Percentiles rank a stretch among this genome's conserved stretches.
Conservation (phyloP, 2,329 filamentous ascomycete genomes). For the Alternaria atra region DNA sequence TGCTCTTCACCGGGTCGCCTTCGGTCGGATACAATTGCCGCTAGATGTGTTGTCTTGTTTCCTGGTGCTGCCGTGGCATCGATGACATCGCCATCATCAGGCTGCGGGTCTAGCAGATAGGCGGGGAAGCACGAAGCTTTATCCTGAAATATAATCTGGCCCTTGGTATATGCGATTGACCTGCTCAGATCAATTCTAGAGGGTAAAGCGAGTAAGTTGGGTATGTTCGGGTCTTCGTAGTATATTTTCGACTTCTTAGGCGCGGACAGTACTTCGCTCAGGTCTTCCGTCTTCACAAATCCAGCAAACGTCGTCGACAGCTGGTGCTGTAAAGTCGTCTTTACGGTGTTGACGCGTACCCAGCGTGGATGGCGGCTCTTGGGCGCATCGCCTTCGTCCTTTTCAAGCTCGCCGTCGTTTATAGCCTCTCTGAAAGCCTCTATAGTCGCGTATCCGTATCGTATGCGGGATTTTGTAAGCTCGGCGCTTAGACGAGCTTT, state of each 20-base stretch:
- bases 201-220: conserved; percentile 82
- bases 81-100: conserved; percentile 78
- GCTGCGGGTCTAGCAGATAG: conserved; percentile 76
- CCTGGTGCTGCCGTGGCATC: conserved; percentile 95
- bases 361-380: conserved; percentile 77
- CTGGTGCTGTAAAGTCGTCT: conserved; percentile 74
- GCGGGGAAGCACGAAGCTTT: conserved; percentile 98
- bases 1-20: conserved; percentile 38
- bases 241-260: conserved; percentile 60
- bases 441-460: conserved; percentile 73
- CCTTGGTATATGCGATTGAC: conserved; percentile 75
- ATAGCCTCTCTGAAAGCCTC: conserved; percentile 71
- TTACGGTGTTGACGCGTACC: conserved; percentile 86
- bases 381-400: conserved; percentile 51
- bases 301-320: conserved; percentile 76
- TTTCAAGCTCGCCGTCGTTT: conserved; percentile 52
- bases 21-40: conserved; percentile 70
- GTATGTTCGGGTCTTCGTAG: conserved; percentile 81
- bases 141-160: conserved; percentile 89
- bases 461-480: conserved; percentile 79
- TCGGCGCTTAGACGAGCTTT: conserved; percentile 83
- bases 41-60: conserved; percentile 96
- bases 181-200: conserved; percentile 76
- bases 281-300: conserved; percentile 65
- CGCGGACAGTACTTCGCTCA: conserved; percentile 65